Percentiles rank a stretch among this genome's conserved stretches.
Conservation (phyloP, 805 yeast genomes). For the Kodamaea laetipori region DNA sequence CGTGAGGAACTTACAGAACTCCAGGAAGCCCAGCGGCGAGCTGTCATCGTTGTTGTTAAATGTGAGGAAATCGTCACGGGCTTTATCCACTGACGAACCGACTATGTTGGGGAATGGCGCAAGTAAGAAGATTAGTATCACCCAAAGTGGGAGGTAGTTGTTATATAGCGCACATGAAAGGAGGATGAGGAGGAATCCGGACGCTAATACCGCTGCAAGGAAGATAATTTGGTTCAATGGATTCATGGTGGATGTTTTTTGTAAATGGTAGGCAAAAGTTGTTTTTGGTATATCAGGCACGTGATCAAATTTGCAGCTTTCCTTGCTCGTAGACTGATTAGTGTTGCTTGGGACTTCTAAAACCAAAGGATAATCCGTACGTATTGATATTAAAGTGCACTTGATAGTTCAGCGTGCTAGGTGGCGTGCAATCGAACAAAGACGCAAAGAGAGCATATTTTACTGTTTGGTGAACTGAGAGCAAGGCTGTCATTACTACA, state of each 20-base stretch:
- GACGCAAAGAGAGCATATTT: no score
- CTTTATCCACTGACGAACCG: conserved; percentile 37
- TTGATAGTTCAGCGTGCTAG: no score
- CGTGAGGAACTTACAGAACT: conserved; percentile 40
- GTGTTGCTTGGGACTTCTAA: no score
- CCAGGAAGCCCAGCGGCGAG: conserved; percentile 41
- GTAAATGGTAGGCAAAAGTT: background rate
- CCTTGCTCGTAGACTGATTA: no score
- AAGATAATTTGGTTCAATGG: conserved; percentile 50
- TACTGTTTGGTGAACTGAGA: no score
- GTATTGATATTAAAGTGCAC: no score
- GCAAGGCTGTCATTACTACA: no score
- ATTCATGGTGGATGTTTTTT: conserved; percentile 30
- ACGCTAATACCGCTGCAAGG: conserved; percentile 47
- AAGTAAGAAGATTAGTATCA: conserved; percentile 42
- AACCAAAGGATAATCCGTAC: no score
- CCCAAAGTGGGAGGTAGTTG: conserved; percentile 46
- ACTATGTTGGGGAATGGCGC: conserved; percentile 49
- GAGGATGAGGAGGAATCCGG: conserved; percentile 45
- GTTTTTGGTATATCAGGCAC: background rate
- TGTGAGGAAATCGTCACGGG: conserved; percentile 46
- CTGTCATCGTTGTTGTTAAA: conserved; percentile 43
- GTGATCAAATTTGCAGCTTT: background rate
- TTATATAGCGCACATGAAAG: conserved; percentile 48
- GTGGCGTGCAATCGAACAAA: no score